phyloP scores from a whole-genome alignment of 176 grass and related monocot species.

The Oryza meyeriana region DNA sequence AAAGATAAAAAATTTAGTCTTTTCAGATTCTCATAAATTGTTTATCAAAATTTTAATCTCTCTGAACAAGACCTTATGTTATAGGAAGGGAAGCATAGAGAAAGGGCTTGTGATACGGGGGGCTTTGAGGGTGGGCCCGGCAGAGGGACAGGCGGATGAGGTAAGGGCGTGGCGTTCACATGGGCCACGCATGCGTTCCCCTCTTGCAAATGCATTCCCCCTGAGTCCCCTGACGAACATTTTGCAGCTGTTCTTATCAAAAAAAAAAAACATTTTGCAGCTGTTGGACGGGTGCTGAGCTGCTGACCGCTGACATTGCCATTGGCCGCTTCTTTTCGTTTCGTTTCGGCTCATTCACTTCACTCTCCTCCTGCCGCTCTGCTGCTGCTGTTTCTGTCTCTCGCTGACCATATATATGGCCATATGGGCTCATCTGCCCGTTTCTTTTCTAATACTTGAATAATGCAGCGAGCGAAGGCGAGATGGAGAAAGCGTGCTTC shows the following conservation, averaged over 20 bases:
- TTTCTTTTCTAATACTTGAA: not conserved
- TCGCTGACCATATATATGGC: not conserved
- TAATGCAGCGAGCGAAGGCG: not conserved
- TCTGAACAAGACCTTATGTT: too few relatives aligned
- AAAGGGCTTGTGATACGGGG: not conserved
- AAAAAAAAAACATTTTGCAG: too few relatives aligned
- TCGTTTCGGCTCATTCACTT: not conserved
- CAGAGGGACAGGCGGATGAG: not conserved
- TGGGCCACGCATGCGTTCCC: not conserved
- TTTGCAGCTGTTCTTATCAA: too few relatives aligned
- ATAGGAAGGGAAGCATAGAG: too few relatives aligned
- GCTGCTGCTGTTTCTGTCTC: not conserved
- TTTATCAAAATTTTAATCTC: too few relatives aligned
- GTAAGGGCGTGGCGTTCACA: not conserved
- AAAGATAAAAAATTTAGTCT: too few relatives aligned
- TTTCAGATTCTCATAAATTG: too few relatives aligned
- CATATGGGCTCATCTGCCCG: not conserved
- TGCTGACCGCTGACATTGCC: not conserved
- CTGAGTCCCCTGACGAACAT: not conserved
- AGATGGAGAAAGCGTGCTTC: not conserved
- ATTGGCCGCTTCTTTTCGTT: not conserved
- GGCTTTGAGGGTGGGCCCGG: not conserved
- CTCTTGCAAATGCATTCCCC: not conserved
- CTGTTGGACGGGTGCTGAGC: not conserved
- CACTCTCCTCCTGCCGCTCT: not conserved